phyloP scores from a whole-genome alignment of 1,284 basidiomycete species.

The Cutaneotrichosporon dermatis region DNA sequence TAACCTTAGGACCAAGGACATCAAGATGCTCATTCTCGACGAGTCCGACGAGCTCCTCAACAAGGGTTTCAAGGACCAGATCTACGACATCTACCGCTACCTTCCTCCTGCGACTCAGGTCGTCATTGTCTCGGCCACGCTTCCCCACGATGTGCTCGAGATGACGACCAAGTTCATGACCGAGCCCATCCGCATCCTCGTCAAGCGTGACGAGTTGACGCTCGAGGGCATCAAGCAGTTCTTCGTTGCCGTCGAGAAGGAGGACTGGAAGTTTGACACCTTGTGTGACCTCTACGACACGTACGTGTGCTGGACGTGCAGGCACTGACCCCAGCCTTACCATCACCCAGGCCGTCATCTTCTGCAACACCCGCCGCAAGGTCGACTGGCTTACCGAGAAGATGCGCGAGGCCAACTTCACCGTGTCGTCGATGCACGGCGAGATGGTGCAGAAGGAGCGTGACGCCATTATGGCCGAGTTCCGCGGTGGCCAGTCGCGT shows the following conservation, averaged over 20 bases:
- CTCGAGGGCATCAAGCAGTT: constrained; percentile 99
- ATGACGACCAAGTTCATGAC: constrained; percentile 99
- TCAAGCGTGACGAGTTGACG: constrained; percentile 99
- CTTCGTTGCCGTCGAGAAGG: constrained; percentile 99
- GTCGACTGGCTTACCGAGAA: constrained; percentile 99
- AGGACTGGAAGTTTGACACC: constrained; percentile 99
- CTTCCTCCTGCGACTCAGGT: constrained; percentile 98
- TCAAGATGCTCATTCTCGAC: constrained; percentile 99
- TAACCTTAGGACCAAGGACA: constrained; percentile 89
- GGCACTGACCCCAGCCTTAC: constrained; percentile 58
- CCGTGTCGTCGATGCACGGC: constrained; percentile 88
- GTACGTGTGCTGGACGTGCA: constrained; percentile 21
- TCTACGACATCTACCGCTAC: constrained; percentile 98
- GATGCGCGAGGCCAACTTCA: constrained; percentile 95
- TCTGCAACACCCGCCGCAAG: constrained; percentile 98
- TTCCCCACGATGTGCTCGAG: constrained; percentile 96
- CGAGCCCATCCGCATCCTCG: constrained; percentile 89
- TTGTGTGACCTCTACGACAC: constrained; percentile 98
- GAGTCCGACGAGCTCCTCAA: constrained; percentile 97
- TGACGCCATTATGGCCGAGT: constrained; percentile 98
- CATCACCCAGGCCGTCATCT: constrained; percentile 99
- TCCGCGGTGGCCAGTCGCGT: constrained; percentile 87
- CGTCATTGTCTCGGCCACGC: constrained; percentile 88
- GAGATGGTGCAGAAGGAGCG: constrained; percentile 99
- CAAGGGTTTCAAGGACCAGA: constrained; percentile 99